Evolutionary conservation across 2,329 filamentous ascomycete species (phyloP), one percentile per base, ranked within the genome.

Genomic region (Penicillium fuscoglaucum): DNA sequence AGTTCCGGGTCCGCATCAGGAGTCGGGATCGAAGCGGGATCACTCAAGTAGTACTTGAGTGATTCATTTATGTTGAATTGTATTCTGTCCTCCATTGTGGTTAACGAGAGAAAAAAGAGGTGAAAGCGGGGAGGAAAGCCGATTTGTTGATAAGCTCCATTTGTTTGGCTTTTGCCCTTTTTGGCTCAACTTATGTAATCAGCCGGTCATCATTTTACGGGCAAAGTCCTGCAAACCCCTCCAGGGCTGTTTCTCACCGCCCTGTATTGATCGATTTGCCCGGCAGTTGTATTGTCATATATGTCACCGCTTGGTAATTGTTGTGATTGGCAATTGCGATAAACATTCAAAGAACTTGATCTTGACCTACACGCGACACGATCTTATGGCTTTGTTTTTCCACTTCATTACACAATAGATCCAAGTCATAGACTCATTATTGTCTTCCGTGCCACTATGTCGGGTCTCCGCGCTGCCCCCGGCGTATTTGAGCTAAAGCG

Each of bases 31-130:
- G 86, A 85, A 46, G 87, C 82, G 9, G 95, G 93, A 74, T 98
- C 93, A 78, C 91, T 96, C 84, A 97, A 90, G 79, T 97, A 99
- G 74, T 91, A 86, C 82, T 96, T 97, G 76, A 98, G 89, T 65
- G 92, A 91, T 80, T 96, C 90, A 76, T 97, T 96, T 77, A 99
- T 91, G 76, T 98, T 91, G 79, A 99, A 99, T 71, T 88, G 84
- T 74, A 92, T 84, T 63, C 77, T 79, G 64, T 81, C 80, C 68
- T 83, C 83, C 80, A 90, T 90, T 71, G 82, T 89, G 53, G 40
- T 54, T n/a, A 40, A 47, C 44, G 44, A 46, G 55, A 17, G 21
- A 39, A 52, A 56, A 49, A 58, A 35, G 60, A 52, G 60, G 51
- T 43, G 55, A 54, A 58, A 59, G 61, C 62, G 63, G 57, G 58